Conservation (phyloP, 805 yeast genomes). For the Cyberlindnera xishuangbannaensis region DNA sequence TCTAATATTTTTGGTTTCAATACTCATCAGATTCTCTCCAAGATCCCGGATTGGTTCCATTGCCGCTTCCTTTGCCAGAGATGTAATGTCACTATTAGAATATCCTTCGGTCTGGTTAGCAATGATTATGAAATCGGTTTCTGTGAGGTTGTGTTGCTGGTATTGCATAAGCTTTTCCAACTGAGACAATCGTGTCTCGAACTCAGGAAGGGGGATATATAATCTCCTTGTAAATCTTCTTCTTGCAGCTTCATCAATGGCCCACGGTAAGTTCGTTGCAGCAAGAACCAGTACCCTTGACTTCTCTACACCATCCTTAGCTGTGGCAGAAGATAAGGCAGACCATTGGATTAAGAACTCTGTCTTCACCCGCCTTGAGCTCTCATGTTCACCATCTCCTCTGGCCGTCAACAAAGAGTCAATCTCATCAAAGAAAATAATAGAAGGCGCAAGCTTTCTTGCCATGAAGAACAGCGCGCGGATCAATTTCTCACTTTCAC, state of each 20-base stretch:
- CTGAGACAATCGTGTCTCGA: conserved; percentile 71
- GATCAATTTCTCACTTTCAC: conserved; percentile 92
- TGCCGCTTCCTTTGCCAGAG: conserved; percentile 93
- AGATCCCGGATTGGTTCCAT: conserved; percentile 93
- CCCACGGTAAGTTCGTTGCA: conserved; percentile 96
- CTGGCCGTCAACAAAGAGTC: conserved; percentile 84
- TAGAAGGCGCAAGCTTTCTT: conserved; percentile 80
- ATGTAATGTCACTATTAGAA: conserved; percentile 92
- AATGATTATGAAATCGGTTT: conserved; percentile 54
- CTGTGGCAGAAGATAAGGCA: conserved; percentile 68
- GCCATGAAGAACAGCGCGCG: conserved; percentile 84
- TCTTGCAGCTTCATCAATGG: conserved; percentile 94
- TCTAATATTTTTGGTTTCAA: conserved; percentile 69
- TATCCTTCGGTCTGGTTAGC: conserved; percentile 69
- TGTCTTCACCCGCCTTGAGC: conserved; percentile 83
- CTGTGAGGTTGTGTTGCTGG: conserved; percentile 66
- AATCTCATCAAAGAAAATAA: conserved; percentile 93
- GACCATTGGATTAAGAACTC: conserved; percentile 96
- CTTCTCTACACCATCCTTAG: conserved; percentile 47
- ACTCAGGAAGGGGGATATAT: conserved; percentile 91
- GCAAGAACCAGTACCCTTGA: conserved; percentile 80
- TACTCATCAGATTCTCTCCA: conserved; percentile 73
- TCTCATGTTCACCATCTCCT: conserved; percentile 74
- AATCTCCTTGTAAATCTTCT: conserved; percentile 88
- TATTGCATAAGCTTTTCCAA: conserved; percentile 57